Evolutionary conservation across 2,329 filamentous ascomycete species (phyloP), one percentile per base, ranked within the genome.

Genomic region (Boeremia lycopersici): DNA sequence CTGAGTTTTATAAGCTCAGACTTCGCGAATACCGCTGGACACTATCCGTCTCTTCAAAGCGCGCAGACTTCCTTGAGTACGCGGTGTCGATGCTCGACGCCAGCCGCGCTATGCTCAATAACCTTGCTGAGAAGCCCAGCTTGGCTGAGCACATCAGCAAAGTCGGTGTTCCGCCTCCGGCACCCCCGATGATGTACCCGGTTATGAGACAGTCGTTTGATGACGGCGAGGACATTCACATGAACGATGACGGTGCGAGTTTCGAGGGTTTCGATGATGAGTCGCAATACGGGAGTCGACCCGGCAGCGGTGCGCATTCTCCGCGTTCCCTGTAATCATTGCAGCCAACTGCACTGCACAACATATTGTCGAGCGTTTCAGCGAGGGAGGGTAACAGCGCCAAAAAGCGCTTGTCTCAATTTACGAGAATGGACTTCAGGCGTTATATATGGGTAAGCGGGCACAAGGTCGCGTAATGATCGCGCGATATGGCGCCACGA

Each of bases 21-120:
- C 77, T 98, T 19, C 88, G 87, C 56, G 93, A 99, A 76, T 98
- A 97, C 71, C 85, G 91, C 44, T 99, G 93, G 93, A 97, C 93
- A 9, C 80, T 98, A 50, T 89, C 89, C 8, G 93, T 98, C 42
- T 93, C 89, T 74, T 88, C 86, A 39, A 91, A 91, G 72, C 86
- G 89, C 42, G 84, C 83, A 10, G 77, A 71, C 25, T 82, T 79
- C 68, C 75, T 82, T 6, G 73, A 74, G 13, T 76, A 75, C 31
- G 79, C 79, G 10, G 69, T 80, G 8, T 73, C 74, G 48, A 77
- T 77, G 69, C 65, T 82, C 30, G 77, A 79, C 43, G 77, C 78
- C 5, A 76, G 70, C 38, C 70, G 73, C 33, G 72, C 72, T 7
- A 77, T 80, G 76, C 64, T 81, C 53, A 74, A 73, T 41, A 74